A percentile compares a stretch with the other conserved stretches of the same genome.
Evolutionary conservation across 169 alveolate species (phyloP).

Genomic region (Plasmodium yoelii): DNA sequence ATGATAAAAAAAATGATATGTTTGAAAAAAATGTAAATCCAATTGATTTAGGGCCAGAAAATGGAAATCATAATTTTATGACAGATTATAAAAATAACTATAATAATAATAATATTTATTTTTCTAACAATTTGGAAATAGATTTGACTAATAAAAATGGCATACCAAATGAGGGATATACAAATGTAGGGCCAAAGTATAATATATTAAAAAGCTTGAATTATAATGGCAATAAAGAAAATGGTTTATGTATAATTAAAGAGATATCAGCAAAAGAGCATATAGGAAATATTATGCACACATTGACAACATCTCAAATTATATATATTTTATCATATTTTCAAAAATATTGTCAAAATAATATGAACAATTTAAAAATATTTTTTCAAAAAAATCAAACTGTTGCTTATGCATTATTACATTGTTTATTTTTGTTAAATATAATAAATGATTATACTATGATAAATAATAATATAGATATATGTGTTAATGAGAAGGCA

Average conservation of each 20-base stretch:
- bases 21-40: too few relatives aligned
- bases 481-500: slow-evolving; percentile 20
- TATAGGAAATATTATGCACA: slow-evolving; percentile 39
- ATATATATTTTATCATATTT: slow-evolving; percentile 77
- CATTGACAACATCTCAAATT: slow-evolving; percentile 78
- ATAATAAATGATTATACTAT: slow-evolving; percentile 67
- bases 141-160: background rate
- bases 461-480: slow-evolving; percentile 1
- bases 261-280: slow-evolving; percentile 24
- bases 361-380: slow-evolving; percentile 51
- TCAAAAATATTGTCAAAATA: slow-evolving; percentile 73
- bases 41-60: background rate
- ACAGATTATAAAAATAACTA: background rate
- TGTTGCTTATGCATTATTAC: slow-evolving; percentile 79
- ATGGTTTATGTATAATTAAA: background rate
- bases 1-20: slow-evolving; percentile 13
- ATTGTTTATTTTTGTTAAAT: slow-evolving; percentile 76
- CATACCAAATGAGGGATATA: slow-evolving; percentile 3
- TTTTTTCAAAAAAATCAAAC: slow-evolving; percentile 68
- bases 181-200: background rate
- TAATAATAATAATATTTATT: too few relatives aligned
- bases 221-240: slow-evolving; percentile 4
- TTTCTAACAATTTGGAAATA: background rate
- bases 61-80: background rate
- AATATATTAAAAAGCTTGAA: slow-evolving; percentile 28